A percentile compares a stretch with the other conserved stretches of the same genome.
Evolutionary conservation across 78 protist genomes (phyloP).

Genomic region (Bigelowiella natans): DNA sequence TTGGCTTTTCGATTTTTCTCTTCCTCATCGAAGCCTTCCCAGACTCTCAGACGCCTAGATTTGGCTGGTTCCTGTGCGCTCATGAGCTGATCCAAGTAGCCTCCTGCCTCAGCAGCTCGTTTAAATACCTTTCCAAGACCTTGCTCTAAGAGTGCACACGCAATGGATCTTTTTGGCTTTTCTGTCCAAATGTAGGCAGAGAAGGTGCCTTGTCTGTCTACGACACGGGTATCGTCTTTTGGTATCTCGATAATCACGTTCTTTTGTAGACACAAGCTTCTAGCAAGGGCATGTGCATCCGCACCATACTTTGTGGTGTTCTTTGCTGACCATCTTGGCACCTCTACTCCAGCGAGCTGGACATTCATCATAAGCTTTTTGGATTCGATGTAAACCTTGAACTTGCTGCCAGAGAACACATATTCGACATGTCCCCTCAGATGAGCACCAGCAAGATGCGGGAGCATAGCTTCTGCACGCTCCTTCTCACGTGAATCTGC

Average conservation of each 20-base stretch:
- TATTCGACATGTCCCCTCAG: neutral
- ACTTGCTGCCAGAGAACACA: neutral
- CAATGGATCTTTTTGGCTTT: neutral
- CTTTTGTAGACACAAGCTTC: neutral
- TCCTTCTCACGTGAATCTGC: neutral
- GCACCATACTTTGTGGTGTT: neutral
- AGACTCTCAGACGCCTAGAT: neutral
- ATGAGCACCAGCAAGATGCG: neutral
- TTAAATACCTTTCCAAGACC: neutral
- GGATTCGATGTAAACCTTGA: neutral
- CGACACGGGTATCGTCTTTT: neutral
- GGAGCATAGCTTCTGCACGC: neutral
- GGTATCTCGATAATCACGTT: neutral
- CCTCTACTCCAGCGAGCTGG: neutral
- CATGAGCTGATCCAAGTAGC: neutral
- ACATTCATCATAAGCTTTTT: neutral
- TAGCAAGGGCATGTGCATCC: neutral
- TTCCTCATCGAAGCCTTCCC: neutral
- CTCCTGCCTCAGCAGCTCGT: neutral
- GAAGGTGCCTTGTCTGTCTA: neutral
- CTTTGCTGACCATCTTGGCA: neutral
- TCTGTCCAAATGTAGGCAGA: neutral
- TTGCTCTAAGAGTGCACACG: neutral
- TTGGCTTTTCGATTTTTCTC: neutral
- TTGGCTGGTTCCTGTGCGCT: neutral